A percentile compares a stretch with the other conserved stretches of the same genome.
Evolutionary conservation across 2,329 filamentous ascomycete species (phyloP).

Genomic region (Aureobasidium sp.): DNA sequence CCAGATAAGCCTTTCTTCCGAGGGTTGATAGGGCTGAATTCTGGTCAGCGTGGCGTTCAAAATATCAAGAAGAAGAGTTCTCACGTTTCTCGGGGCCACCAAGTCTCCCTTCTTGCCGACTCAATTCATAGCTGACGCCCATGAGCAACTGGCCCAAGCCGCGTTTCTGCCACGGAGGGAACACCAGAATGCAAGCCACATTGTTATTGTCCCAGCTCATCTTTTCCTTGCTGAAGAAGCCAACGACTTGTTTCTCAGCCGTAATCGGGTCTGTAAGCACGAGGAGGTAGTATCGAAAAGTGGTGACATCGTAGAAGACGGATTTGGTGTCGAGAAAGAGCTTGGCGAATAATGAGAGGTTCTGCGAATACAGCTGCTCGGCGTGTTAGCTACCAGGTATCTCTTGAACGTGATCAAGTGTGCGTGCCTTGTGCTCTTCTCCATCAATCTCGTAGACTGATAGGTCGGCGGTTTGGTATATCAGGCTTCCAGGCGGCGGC

Average conservation of each 20-base stretch:
- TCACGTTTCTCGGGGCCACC: slow-evolving; percentile 83
- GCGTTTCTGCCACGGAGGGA: slow-evolving; percentile 90
- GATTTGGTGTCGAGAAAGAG: slow-evolving; percentile 97
- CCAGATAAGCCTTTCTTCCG: slow-evolving; percentile 71
- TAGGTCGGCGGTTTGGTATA: slow-evolving; percentile 76
- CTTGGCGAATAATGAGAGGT: slow-evolving; percentile 91
- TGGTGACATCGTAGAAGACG: slow-evolving; percentile 92
- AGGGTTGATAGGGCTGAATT: slow-evolving; percentile 67
- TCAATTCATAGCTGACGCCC: slow-evolving; percentile 88
- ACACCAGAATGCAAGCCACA: slow-evolving; percentile 89
- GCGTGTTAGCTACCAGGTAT: not conserved
- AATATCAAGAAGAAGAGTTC: slow-evolving; percentile 14
- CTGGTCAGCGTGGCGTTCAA: not conserved
- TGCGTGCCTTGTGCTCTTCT: slow-evolving; percentile 58
- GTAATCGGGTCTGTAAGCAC: slow-evolving; percentile 58
- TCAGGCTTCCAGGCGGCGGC: slow-evolving; percentile 58
- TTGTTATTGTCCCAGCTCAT: slow-evolving; percentile 99
- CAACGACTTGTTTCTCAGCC: slow-evolving; percentile 55
- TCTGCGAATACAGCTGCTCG: slow-evolving; percentile 72
- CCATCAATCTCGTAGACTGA: slow-evolving; percentile 91
- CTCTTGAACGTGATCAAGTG: not conserved
- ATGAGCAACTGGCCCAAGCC: slow-evolving; percentile 85
- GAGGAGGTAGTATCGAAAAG: slow-evolving; percentile 91
- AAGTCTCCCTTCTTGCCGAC: slow-evolving; percentile 70
- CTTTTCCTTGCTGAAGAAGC: slow-evolving; percentile 99